A percentile compares a stretch with the other conserved stretches of the same genome.
These are phyloP conservation scores for Monascus ruber DNA, from an alignment of 2,329 filamentous ascomycete genomes.

Conservation along the genomic window DNA sequence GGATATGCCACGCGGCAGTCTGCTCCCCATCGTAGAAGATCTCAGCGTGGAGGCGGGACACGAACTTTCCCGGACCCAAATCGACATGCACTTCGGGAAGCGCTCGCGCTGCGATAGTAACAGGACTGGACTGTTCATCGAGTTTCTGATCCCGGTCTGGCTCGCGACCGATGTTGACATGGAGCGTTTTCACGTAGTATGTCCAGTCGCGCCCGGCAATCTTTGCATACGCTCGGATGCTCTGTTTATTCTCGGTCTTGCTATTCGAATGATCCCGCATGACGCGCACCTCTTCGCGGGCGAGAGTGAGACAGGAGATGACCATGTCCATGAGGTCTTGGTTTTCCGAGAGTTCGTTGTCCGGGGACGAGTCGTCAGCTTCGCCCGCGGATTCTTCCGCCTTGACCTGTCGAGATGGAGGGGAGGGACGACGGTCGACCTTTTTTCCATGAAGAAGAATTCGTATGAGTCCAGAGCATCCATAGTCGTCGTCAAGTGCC, in stretches of 20 bases:
- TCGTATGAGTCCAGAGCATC: conserved; percentile 1
- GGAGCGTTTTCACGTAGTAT: conserved; percentile 39
- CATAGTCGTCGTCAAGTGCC: neutral
- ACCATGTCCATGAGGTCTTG: conserved; percentile 37
- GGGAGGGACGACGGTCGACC: conserved; percentile 22
- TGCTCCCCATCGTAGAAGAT: conserved; percentile 62
- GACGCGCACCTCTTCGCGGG: conserved; percentile 35
- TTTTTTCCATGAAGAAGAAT: conserved; percentile 5
- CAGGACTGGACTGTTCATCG: conserved; percentile 36
- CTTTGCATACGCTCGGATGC: conserved; percentile 40
- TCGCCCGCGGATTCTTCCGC: conserved; percentile 29
- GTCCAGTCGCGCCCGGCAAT: conserved; percentile 42
- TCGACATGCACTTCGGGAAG: conserved; percentile 65
- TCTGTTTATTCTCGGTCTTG: conserved; percentile 34
- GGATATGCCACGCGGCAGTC: conserved; percentile 61
- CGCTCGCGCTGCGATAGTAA: conserved; percentile 31
- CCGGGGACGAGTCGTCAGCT: conserved; percentile 29
- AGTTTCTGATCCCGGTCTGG: conserved; percentile 34
- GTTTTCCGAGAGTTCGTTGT: conserved; percentile 30
- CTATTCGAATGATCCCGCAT: conserved; percentile 35
- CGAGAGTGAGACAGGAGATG: conserved; percentile 34
- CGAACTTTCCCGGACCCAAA: conserved; percentile 70
- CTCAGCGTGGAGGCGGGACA: conserved; percentile 64
- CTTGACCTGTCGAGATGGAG: conserved; percentile 20
- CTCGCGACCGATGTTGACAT: conserved; percentile 39